Base-by-base conservation (phyloP, 2,329 filamentous ascomycete species). In the Diaporthe eres region DNA sequence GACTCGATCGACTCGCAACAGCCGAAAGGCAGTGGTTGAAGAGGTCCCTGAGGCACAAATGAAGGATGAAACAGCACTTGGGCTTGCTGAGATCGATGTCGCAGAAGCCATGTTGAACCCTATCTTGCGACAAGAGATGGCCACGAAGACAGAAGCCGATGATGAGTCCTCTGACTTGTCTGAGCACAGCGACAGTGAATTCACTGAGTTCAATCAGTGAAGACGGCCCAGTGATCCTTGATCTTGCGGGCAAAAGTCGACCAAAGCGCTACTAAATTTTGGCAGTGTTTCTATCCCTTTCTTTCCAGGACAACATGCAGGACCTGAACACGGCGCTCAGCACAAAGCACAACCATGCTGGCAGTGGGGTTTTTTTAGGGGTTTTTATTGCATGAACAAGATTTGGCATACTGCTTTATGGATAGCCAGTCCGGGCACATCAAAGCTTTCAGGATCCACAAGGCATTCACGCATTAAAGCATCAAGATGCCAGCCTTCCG, bases 151-250 rank as follows among this genome's bases (percentile, higher is more conserved):
- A 47, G 57, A 63, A 22, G 44, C 25, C 7, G 57, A 72, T 31
- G 31, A 55, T 10, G 47, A 72, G 1, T 63, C 57, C 22, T 63
- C 71, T 13, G 44, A 49, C 15, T 34, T 72, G n/a, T 63, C 71
- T 15, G 71, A 72, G 71, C 71, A 63, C 57, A 72, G 57, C 19
- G 71, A 72, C 39, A 72, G 31, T 10, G 71, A 63, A 17, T 72
- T 72, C 34, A 25, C 19, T 1, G 44, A 31, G 8, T 42, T 70
- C 15, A 42, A 42, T 10, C 8, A 42, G 34, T 70, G n/a, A 55
- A 19, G 12, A 42, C 6, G 34, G 13, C 12, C 9, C 12, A 2
- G 31, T 12, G 22, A 9, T 17, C 3, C 31, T 28, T 19, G 22
- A 61, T 3, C 5, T 17, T 19, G 12, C 2, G 6, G n/a, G 22